A percentile compares a stretch with the other conserved stretches of the same genome.
Evolutionary conservation across 2,329 filamentous ascomycete species (phyloP).

Genomic region (Anthostomella pinea): DNA sequence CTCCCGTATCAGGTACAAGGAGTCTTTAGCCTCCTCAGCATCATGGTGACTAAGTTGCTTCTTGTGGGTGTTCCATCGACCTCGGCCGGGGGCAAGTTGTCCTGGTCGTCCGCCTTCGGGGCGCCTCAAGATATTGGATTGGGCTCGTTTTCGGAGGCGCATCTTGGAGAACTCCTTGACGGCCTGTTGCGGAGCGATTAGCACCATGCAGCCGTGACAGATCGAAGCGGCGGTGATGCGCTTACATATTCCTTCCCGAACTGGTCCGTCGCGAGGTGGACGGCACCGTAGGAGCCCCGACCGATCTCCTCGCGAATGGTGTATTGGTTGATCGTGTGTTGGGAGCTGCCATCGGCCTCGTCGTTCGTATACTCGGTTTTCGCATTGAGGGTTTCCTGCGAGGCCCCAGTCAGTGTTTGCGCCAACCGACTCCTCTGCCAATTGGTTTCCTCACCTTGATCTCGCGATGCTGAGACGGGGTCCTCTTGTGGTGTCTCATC

Average conservation of each 20-base stretch:
- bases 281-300: slow-evolving; percentile 91
- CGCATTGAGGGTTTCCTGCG: slow-evolving; percentile 86
- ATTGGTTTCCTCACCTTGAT: slow-evolving; percentile 48
- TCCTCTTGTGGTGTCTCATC: slow-evolving; percentile 55
- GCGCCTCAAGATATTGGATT: slow-evolving; percentile 75
- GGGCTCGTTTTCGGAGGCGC: slow-evolving; percentile 80
- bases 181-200: slow-evolving; percentile 55
- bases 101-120: slow-evolving; percentile 44
- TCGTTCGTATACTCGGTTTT: slow-evolving; percentile 83
- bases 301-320: slow-evolving; percentile 92
- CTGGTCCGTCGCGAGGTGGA: slow-evolving; percentile 87
- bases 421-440: slow-evolving; percentile 6
- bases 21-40: slow-evolving; percentile 61
- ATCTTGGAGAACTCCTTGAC: slow-evolving; percentile 98
- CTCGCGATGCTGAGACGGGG: slow-evolving; percentile 55
- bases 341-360: slow-evolving; percentile 71
- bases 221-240: slow-evolving; percentile 4
- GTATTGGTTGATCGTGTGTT: slow-evolving; percentile 94
- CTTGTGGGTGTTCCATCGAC: slow-evolving; percentile 25
- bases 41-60: slow-evolving; percentile 39
- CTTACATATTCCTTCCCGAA: slow-evolving; percentile 90
- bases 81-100: slow-evolving; percentile 28
- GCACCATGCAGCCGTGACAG: too few relatives aligned
- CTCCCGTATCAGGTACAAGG: slow-evolving; percentile 85
- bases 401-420: slow-evolving; percentile 7